Conservation (phyloP, 768 basidiomycete genomes). For the Suillus lakei region DNA sequence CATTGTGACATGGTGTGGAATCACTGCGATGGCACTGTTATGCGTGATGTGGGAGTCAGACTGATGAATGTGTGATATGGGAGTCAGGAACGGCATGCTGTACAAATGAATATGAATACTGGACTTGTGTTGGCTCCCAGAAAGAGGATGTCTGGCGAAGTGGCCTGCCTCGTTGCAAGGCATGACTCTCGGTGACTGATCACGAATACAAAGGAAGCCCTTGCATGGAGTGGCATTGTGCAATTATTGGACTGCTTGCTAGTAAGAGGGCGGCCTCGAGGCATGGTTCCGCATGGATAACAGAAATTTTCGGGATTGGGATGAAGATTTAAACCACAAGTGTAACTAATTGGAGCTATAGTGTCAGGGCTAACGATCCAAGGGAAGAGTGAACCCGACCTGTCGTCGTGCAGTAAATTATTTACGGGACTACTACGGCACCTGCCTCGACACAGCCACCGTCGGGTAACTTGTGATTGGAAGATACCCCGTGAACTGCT, state of each 20-base stretch:
- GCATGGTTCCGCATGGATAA: neutral
- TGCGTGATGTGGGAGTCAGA: neutral
- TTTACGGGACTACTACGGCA: constrained; percentile 2
- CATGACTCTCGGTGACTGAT: constrained; percentile 1
- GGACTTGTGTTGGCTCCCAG: neutral
- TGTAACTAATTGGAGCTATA: neutral
- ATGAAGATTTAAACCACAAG: neutral
- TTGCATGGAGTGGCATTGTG: neutral
- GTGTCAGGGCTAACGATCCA: neutral
- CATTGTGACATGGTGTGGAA: neutral
- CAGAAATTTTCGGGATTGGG: neutral
- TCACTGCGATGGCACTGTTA: neutral
- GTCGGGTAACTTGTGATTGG: constrained; percentile 14
- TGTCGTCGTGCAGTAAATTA: neutral
- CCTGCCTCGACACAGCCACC: constrained; percentile 8
- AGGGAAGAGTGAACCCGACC: neutral
- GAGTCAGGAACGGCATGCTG: constrained; percentile 5
- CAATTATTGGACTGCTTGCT: constrained; percentile 1
- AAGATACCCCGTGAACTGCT: constrained; percentile 10
- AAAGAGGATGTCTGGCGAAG: constrained; percentile 10
- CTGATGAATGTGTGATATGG: constrained; percentile 6
- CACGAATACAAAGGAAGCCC: neutral
- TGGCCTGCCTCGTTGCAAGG: constrained; percentile 12
- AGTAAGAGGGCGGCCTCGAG: constrained; percentile 2
- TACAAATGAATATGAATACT: neutral